These are phyloP conservation scores for Solanum etuberosum DNA, from an alignment of 257 asterid species.

Conservation along the genomic window DNA sequence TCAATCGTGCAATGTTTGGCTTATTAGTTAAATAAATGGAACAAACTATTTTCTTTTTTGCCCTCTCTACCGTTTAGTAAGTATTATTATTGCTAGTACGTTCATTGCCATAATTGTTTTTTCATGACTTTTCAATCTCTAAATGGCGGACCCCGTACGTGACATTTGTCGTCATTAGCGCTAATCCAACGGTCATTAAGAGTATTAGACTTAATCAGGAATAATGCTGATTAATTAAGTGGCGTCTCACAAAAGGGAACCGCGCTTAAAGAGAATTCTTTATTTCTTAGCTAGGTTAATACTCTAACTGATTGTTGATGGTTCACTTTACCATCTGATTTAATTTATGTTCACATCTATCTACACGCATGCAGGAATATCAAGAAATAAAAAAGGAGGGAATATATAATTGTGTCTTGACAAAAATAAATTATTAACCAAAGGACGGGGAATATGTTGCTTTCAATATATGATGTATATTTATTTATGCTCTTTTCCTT, in stretches of 20 bases:
- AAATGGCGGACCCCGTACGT: background rate
- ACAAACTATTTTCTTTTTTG: background rate
- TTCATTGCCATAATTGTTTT: background rate
- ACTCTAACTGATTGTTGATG: background rate
- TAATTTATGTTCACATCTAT: background rate
- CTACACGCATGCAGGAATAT: background rate
- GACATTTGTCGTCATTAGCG: background rate
- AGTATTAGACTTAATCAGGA: background rate
- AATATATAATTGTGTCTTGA: background rate
- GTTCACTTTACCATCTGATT: background rate
- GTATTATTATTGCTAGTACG: background rate
- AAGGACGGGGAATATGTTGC: slow-evolving; percentile 25
- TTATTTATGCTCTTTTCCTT: slow-evolving; percentile 7
- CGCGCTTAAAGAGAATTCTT: background rate
- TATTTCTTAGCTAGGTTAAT: background rate
- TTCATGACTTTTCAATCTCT: background rate
- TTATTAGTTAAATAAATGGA: background rate
- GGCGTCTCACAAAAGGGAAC: background rate
- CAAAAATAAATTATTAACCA: background rate
- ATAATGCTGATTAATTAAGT: background rate
- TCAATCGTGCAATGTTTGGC: background rate
- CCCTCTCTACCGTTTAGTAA: background rate
- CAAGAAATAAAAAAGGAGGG: background rate
- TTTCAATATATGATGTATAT: slow-evolving; percentile 9
- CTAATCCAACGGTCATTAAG: background rate